These are phyloP conservation scores for Colletotrichum coccodes DNA, from an alignment of 2,329 filamentous ascomycete genomes.

Conservation along the genomic window DNA sequence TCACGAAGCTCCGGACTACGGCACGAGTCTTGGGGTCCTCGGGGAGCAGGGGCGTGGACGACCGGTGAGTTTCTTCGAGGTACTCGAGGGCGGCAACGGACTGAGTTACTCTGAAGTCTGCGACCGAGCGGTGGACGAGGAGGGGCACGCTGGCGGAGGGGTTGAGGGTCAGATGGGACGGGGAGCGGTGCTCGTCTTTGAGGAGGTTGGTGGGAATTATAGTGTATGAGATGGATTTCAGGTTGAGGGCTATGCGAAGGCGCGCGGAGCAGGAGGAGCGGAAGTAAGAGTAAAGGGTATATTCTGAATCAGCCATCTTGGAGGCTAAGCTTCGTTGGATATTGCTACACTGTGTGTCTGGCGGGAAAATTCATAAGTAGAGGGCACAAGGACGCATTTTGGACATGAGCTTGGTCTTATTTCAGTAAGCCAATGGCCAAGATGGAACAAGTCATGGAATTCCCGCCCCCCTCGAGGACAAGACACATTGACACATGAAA, in stretches of 20 bases:
- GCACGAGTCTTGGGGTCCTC: conserved; percentile 55
- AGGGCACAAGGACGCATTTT: not conserved
- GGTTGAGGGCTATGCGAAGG: conserved; percentile 67
- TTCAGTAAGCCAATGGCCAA: not conserved
- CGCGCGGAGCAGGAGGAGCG: conserved; percentile 71
- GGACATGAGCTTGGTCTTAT: not conserved
- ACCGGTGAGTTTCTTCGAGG: conserved; percentile 64
- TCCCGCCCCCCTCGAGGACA: too few species aligned
- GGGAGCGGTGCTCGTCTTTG: conserved; percentile 59
- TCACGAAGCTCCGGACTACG: conserved; percentile 60
- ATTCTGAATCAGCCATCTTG: conserved; percentile 35
- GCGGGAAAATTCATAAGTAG: not conserved
- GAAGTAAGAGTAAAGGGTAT: conserved; percentile 68
- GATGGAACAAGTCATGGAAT: not conserved
- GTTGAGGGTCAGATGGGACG: conserved; percentile 58
- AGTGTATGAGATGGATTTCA: conserved; percentile 62
- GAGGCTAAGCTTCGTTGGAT: not conserved
- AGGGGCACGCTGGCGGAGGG: conserved; percentile 66
- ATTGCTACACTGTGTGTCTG: not conserved
- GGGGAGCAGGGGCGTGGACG: conserved; percentile 56
- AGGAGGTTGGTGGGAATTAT: conserved; percentile 63
- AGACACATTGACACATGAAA: not conserved
- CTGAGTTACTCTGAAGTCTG: conserved; percentile 59
- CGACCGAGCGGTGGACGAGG: conserved; percentile 50
- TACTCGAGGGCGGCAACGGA: conserved; percentile 71